Base-by-base conservation (phyloP, 148 eudicot genomes). In the Persicaria maculosa region DNA sequence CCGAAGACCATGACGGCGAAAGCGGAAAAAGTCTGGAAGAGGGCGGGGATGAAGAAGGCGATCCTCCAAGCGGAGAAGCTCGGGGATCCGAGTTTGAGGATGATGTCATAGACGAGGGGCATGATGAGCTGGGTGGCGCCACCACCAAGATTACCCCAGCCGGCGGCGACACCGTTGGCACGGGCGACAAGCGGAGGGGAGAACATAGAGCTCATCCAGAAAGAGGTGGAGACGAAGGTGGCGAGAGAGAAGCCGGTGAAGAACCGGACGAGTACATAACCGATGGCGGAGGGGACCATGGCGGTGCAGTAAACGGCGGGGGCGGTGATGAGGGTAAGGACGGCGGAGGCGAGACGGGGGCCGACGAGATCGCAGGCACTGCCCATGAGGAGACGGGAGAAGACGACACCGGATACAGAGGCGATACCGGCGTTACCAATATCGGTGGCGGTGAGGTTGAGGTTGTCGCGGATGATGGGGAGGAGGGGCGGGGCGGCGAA, bases 141-240 rank as follows among this genome's bases (percentile, higher is more conserved):
- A 3, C 40, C 40, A 3, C 40, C 40, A 31, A 31, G 40, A 31
- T 31, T 31, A 31, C 40, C 40, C 40, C 92, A 52, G 11, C 57
- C 57, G n/a, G 92, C 88, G 0, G 89, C 89, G 1, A 80, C 77
- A 8, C 88, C 92, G 40, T 86, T 88, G n/a, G 84, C 92, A 5
- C 53, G 40, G 45, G 89, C 91, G 0, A 88, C 82, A 6, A 88
- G 81, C 48, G 62, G 53, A 0, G 86, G 76, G n/a, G 82, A 80
- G 55, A 88, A 88, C 91, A 88, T 88, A 19, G 85, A 81, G 76
- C 87, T 85, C 91, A 88, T 88, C 91, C 86, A 85, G 70, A 72
- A 85, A 20, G 81, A 83, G 73, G 81, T 81, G 70, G 88, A 85
- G 11, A 85, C 86, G 25, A 85, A 85, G 9, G 84, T 79, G 2